Evolutionary conservation across 1,284 basidiomycete species (phyloP).

Genomic region (Ganoderma resinaceum): DNA sequence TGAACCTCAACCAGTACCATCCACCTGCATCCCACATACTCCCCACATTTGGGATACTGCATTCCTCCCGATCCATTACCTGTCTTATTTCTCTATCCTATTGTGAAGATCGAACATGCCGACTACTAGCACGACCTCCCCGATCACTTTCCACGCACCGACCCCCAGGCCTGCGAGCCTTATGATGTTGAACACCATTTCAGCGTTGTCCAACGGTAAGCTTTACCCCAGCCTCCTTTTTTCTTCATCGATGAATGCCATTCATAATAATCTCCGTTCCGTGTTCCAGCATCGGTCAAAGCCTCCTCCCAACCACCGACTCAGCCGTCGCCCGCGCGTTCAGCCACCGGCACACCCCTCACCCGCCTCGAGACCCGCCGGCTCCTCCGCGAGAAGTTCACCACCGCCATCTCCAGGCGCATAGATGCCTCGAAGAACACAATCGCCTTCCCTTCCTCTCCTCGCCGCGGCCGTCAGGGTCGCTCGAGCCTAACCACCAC

Average conservation of each 20-base stretch:
- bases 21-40: too few species aligned
- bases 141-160: background rate
- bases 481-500: slow-evolving; percentile 3
- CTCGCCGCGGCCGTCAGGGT: background rate
- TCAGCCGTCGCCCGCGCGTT: too few species aligned
- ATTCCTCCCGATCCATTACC: background rate
- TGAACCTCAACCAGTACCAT: slow-evolving; percentile 4
- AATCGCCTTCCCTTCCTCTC: background rate
- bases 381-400: background rate
- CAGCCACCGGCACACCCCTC: background rate
- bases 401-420: background rate
- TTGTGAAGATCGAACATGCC: background rate
- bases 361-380: background rate
- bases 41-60: too few species aligned
- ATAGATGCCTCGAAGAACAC: background rate
- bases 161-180: background rate
- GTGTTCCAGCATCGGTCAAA: background rate
- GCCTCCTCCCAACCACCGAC: background rate
- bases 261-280: background rate
- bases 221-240: too few species aligned
- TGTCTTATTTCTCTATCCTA: too few species aligned
- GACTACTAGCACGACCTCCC: background rate
- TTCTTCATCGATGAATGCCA: background rate
- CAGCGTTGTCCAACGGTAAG: background rate
- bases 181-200: background rate